These are phyloP conservation scores for Mytilinidion resinicola DNA, from an alignment of 495 filamentous ascomycete genomes.

Conservation along the genomic window DNA sequence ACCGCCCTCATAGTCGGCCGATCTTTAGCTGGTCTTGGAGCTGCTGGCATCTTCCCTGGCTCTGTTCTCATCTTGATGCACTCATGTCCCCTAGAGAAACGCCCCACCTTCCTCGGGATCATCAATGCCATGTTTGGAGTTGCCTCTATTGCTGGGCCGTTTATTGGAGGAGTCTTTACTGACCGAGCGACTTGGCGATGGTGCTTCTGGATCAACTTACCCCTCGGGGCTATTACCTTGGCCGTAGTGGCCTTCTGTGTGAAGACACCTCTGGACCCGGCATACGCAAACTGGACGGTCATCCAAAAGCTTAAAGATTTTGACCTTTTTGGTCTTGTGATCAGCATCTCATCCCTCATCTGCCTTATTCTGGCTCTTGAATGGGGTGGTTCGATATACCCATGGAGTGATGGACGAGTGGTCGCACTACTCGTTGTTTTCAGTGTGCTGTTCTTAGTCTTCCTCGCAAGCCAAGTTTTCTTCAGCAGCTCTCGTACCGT, in stretches of 20 bases:
- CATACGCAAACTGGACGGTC: background rate
- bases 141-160: slow-evolving; percentile 55
- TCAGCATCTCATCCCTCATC: slow-evolving; percentile 69
- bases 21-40: slow-evolving; percentile 37
- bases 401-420: slow-evolving; percentile 60
- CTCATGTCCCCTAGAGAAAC: slow-evolving; percentile 3
- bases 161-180: slow-evolving; percentile 66
- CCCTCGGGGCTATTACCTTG: slow-evolving; percentile 51
- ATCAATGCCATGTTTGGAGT: slow-evolving; percentile 74
- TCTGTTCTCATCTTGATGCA: slow-evolving; percentile 7
- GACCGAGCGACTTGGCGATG: slow-evolving; percentile 58
- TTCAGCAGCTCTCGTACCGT: slow-evolving; percentile 54
- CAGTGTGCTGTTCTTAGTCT: slow-evolving; percentile 55
- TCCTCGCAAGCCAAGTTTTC: slow-evolving; percentile 38
- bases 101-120: slow-evolving; percentile 41
- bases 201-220: slow-evolving; percentile 69
- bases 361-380: slow-evolving; percentile 72
- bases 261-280: slow-evolving; percentile 42
- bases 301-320: slow-evolving; percentile 51
- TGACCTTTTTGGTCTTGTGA: slow-evolving; percentile 57
- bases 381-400: slow-evolving; percentile 71
- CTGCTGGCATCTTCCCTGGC: slow-evolving; percentile 11
- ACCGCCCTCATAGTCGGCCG: slow-evolving; percentile 44
- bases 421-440: slow-evolving; percentile 67
- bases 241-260: slow-evolving; percentile 48